Conservation (phyloP, 805 yeast species). For the Sungouiella thailandica region DNA sequence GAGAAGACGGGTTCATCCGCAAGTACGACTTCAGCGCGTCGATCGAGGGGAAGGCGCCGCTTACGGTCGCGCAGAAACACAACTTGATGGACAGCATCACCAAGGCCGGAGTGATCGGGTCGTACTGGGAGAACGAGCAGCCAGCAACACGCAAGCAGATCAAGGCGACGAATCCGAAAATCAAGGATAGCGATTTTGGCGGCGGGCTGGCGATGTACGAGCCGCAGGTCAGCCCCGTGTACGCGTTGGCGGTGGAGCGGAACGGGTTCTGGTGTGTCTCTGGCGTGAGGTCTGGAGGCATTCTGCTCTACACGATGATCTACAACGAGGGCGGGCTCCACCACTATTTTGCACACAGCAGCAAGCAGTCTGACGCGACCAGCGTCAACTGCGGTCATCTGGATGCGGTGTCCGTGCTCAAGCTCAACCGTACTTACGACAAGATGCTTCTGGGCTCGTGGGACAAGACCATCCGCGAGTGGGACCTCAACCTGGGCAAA, state of each 20-base stretch:
- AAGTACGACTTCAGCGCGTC: slow-evolving; percentile 84
- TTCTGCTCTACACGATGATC: slow-evolving; percentile 75
- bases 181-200: slow-evolving; percentile 30
- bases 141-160: slow-evolving; percentile 51
- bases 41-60: slow-evolving; percentile 77
- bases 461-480: slow-evolving; percentile 75
- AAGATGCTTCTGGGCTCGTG: slow-evolving; percentile 78
- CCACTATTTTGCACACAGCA: slow-evolving; percentile 54
- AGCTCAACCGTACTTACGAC: slow-evolving; percentile 57
- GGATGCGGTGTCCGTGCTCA: slow-evolving; percentile 69
- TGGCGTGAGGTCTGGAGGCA: slow-evolving; percentile 83
- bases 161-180: slow-evolving; percentile 34
- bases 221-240: slow-evolving; percentile 77
- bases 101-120: slow-evolving; percentile 74
- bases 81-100: slow-evolving; percentile 80
- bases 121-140: slow-evolving; percentile 96
- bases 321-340: slow-evolving; percentile 77
- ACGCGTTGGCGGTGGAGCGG: slow-evolving; percentile 77
- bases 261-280: slow-evolving; percentile 81
- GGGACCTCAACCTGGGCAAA: slow-evolving; percentile 82
- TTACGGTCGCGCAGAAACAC: slow-evolving; percentile 89
- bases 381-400: slow-evolving; percentile 45
- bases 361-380: slow-evolving; percentile 23
- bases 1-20: slow-evolving; percentile 90
- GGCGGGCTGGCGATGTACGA: slow-evolving; percentile 41